These are phyloP conservation scores for Tulasnella sp. DNA, from an alignment of 768 basidiomycete genomes.

Conservation along the genomic window DNA sequence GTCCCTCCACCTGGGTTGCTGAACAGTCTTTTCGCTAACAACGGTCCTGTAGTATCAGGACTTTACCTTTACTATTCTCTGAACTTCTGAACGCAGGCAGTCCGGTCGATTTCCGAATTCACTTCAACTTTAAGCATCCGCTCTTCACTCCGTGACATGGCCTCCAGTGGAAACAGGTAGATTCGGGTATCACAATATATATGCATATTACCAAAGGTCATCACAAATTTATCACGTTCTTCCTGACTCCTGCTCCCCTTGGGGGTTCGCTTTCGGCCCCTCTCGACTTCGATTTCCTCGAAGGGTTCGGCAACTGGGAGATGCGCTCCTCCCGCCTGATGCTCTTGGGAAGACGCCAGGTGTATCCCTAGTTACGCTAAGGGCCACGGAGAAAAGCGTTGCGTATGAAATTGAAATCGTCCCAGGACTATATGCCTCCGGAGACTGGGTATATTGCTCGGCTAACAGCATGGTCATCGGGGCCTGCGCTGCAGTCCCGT, in stretches of 20 bases:
- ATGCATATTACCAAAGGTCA: neutral
- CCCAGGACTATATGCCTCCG: neutral
- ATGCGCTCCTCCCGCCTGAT: neutral
- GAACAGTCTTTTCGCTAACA: neutral
- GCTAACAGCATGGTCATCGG: neutral
- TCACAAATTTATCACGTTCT: neutral
- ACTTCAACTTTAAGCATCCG: no score
- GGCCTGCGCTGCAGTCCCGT: neutral
- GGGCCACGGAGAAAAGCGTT: neutral
- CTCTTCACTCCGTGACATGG: neutral
- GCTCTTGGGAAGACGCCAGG: neutral
- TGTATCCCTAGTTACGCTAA: neutral
- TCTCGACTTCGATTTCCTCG: neutral
- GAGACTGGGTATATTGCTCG: neutral
- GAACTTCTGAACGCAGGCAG: no score
- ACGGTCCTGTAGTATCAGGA: neutral
- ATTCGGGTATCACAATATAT: neutral
- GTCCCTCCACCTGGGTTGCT: neutral
- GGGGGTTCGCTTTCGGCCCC: neutral
- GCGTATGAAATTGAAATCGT: neutral
- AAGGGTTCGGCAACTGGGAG: neutral
- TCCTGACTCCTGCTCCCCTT: neutral
- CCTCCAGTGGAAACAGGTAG: neutral
- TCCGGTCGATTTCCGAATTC: no score
- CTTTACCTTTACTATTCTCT: neutral